Conservation (phyloP, 345 rosid genomes). For the Arabidopsis thaliana region DNA sequence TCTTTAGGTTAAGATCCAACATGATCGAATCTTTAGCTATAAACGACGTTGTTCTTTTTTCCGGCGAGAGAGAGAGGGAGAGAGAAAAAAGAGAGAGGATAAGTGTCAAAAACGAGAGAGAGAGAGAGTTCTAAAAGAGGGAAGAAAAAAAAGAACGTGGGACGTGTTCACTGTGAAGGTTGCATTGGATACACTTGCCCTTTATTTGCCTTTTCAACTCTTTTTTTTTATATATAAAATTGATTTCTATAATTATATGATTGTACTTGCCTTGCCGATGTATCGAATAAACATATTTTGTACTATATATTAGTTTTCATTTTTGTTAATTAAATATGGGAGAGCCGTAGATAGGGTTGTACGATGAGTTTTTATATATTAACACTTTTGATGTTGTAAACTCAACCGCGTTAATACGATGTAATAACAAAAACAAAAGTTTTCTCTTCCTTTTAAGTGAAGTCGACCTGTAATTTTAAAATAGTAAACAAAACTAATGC, state of each 20-base stretch:
- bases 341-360: slow-evolving; percentile 27
- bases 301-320: slow-evolving; percentile 9
- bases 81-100: slow-evolving; percentile 16
- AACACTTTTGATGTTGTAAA: slow-evolving; percentile 19
- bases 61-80: slow-evolving; percentile 37
- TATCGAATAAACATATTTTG: slow-evolving; percentile 28
- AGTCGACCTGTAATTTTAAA: background rate
- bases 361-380: slow-evolving; percentile 35
- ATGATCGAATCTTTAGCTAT: slow-evolving; percentile 18
- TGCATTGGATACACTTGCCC: slow-evolving; percentile 52
- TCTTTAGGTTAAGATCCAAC: slow-evolving; percentile 45
- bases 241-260: slow-evolving; percentile 5
- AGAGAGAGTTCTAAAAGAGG: slow-evolving; percentile 43
- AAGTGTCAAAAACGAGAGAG: slow-evolving; percentile 39
- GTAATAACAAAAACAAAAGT: background rate
- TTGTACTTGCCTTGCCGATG: slow-evolving; percentile 46
- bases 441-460: background rate
- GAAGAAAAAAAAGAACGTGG: slow-evolving; percentile 40
- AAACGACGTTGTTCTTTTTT: slow-evolving; percentile 16
- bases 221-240: background rate
- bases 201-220: slow-evolving; percentile 38
- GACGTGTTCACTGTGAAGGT: slow-evolving; percentile 53
- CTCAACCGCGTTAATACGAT: slow-evolving; percentile 4
- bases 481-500: background rate
- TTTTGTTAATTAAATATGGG: slow-evolving; percentile 25